Evolutionary conservation across 768 basidiomycete genomes (phyloP), one percentile per base, ranked within the genome.

Genomic region (Boletus fagicola): DNA sequence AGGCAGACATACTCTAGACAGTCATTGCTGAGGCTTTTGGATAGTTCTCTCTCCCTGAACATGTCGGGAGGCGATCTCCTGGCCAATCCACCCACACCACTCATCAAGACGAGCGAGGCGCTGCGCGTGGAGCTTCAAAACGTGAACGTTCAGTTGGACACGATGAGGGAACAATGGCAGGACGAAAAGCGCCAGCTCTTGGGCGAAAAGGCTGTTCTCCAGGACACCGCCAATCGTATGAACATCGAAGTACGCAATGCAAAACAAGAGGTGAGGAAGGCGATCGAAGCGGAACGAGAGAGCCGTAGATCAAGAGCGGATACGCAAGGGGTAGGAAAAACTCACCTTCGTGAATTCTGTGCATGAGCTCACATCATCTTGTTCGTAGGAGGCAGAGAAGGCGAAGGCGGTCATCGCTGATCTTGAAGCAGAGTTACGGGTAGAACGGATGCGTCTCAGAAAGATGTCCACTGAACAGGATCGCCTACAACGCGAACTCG

Each of bases 131-230:
- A 90, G 53, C 69, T 92, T 47, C 80, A 77, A 54, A 73, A 77
- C 6, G 84, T 90, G 54, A 89, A 89, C 57, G 58, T 69, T 4
- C 83, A 92, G 59, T 77, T 92, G 30, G 79, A 80, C 20, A 71
- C 73, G 38, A 81, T 93, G 77, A 88, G 81, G 75, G 77, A 76
- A 45, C 77, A 83, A 66, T 92, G 90, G 90, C 80, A 81, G 28
- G 76, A 79, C n/a, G 89, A 90, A 64, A 83, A 80, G 66, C 75
- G 73, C 35, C 77, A 80, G 53, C 75, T 92, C 15, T 65, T 87
- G 28, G 86, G 81, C 48, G 88, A 93, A 71, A 90, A 86, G 49
- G 85, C 82, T 3, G 80, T 83, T 43, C 80, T 94, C 33, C 86
- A 90, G 64, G 84, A 90, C 59, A 79, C 85, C 8, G 80, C 90